phyloP scores from a whole-genome alignment of 208 protist species.

The Acanthamoeba sp. region DNA sequence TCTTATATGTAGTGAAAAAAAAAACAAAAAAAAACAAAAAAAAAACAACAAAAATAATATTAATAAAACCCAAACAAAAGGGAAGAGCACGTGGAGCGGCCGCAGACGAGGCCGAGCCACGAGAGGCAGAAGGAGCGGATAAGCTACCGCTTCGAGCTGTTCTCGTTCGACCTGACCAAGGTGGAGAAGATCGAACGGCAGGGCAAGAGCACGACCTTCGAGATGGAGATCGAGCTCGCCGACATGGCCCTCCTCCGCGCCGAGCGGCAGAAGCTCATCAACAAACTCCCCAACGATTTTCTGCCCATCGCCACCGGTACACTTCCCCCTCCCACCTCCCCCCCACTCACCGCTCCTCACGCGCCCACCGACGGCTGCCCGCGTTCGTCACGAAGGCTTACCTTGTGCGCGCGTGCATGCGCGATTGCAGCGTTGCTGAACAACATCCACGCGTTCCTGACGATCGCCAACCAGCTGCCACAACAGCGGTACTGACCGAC shows the following conservation, averaged over 20 bases:
- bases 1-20: neutral
- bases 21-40: too few species aligned
- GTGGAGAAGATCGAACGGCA: constrained; percentile 11
- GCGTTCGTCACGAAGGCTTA: too few species aligned
- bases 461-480: neutral
- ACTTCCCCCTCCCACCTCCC: too few species aligned
- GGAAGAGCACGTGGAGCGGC: neutral
- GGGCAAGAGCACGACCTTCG: neutral
- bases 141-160: constrained; percentile 15
- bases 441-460: constrained; percentile 40
- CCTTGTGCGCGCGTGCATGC: too few species aligned
- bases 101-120: neutral
- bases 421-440: constrained; percentile 7
- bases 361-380: too few species aligned
- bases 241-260: constrained; percentile 24
- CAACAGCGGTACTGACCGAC: too few species aligned
- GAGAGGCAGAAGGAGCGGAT: constrained; percentile 49
- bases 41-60: too few species aligned
- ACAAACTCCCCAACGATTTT: constrained; percentile 23
- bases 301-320: constrained; percentile 29
- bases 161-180: constrained; percentile 45
- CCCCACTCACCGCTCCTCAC: too few species aligned
- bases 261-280: neutral
- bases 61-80: neutral
- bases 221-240: constrained; percentile 46